A percentile compares a stretch with the other conserved stretches of the same genome.
These are phyloP conservation scores for Malania oleifera DNA, from an alignment of 164 flowering plant species.

Conservation along the genomic window DNA sequence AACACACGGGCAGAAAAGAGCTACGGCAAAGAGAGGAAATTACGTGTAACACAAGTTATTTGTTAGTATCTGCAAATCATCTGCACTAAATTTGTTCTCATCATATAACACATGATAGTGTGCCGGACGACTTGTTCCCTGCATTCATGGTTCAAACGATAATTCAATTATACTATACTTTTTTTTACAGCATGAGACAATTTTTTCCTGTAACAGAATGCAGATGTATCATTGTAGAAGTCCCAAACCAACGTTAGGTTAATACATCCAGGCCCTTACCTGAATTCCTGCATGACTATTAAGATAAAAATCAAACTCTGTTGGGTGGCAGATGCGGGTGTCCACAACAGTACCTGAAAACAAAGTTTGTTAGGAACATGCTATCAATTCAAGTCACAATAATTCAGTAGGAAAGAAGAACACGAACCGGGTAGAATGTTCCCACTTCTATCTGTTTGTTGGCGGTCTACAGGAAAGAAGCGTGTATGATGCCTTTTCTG, in stretches of 20 bases:
- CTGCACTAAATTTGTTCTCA: constrained; percentile 67
- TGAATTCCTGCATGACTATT: constrained; percentile 95
- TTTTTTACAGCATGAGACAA: too few relatives aligned
- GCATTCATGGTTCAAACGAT: background rate
- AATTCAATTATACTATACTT: background rate
- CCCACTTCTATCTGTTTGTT: constrained; percentile 48
- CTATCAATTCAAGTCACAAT: background rate
- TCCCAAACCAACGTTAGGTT: too few relatives aligned
- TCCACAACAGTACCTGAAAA: constrained; percentile 85
- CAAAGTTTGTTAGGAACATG: background rate
- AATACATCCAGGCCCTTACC: constrained; percentile 36
- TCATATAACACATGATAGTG: constrained; percentile 81
- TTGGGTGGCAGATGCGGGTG: constrained; percentile 75
- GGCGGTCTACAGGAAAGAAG: constrained; percentile 40
- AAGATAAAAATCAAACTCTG: constrained; percentile 82
- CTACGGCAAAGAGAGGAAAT: background rate
- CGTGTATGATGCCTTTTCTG: constrained; percentile 68
- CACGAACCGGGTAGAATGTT: constrained; percentile 51
- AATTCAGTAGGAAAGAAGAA: background rate
- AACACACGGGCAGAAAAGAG: too few relatives aligned
- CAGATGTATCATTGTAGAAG: too few relatives aligned
- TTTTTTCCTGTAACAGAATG: too few relatives aligned
- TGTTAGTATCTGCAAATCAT: constrained; percentile 51
- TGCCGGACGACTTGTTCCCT: constrained; percentile 82
- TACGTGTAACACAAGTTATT: constrained; percentile 81